Base-by-base conservation (phyloP, 129 eudicot genomes). In the Gnaphalium uliginosum region DNA sequence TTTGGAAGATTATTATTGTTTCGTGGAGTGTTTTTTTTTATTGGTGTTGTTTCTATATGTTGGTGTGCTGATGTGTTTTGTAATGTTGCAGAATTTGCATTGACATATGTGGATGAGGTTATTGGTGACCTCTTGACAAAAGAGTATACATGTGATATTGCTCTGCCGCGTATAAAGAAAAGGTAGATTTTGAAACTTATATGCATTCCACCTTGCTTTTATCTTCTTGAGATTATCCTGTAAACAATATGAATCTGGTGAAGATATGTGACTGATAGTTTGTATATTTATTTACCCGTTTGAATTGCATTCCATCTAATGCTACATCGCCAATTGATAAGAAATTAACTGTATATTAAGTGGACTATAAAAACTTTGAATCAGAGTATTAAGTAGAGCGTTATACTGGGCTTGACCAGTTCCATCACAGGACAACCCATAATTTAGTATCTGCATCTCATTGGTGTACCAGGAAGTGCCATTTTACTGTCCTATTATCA, bases 21-120 rank as follows among this genome's bases (percentile, higher is more conserved):
- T n/a, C n/a, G n/a, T n/a, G n/a, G n/a, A n/a, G n/a, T n/a, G n/a
- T n/a, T n/a, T n/a, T n/a, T n/a, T n/a, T n/a, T n/a, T n/a, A n/a
- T n/a, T n/a, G n/a, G n/a, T n/a, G n/a, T n/a, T n/a, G n/a, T n/a
- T n/a, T n/a, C n/a, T n/a, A n/a, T n/a, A n/a, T n/a, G n/a, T n/a
- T n/a, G n/a, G n/a, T n/a, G n/a, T n/a, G n/a, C n/a, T n/a, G n/a
- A n/a, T n/a, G n/a, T n/a, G n/a, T n/a, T n/a, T n/a, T n/a, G n/a
- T n/a, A n/a, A n/a, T n/a, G n/a, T n/a, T n/a, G n/a, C n/a, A n/a
- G n/a, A n/a, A n/a, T 90, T 80, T 73, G 11, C 83, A 23, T 78
- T 94, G 91, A 85, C 97, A 1, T 96, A 94, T 76, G 89, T 94
- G 86, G 98, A 94, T 76, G 97, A 90, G 90, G 87, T 86, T 72